Percentiles rank a stretch among this genome's conserved stretches.
Evolutionary conservation across 805 yeast species (phyloP).

Genomic region (Debaryomyces tyrocola): DNA sequence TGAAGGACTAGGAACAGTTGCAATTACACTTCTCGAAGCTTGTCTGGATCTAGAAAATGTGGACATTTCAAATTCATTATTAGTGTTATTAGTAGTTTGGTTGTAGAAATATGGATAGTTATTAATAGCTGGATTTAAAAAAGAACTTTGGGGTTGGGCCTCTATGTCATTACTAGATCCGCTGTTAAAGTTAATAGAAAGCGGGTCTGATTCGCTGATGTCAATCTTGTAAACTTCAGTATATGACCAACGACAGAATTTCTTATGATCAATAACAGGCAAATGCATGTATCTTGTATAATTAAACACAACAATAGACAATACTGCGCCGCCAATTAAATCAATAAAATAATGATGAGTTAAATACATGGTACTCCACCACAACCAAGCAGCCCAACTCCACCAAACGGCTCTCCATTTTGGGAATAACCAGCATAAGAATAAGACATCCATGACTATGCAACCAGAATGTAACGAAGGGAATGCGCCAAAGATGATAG

Average conservation of each 20-base stretch:
- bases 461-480: constrained; percentile 89
- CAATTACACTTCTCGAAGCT: constrained; percentile 19
- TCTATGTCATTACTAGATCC: constrained; percentile 7
- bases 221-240: constrained; percentile 29
- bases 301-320: constrained; percentile 69
- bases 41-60: constrained; percentile 28
- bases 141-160: background rate
- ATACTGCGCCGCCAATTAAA: constrained; percentile 88
- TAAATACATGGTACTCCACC: constrained; percentile 98
- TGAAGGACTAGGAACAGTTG: constrained; percentile 9
- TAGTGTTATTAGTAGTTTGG: constrained; percentile 4
- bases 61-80: constrained; percentile 21
- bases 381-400: constrained; percentile 84
- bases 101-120: constrained; percentile 2
- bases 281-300: constrained; percentile 66
- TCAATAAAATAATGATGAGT: constrained; percentile 97
- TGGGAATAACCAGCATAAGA: constrained; percentile 83
- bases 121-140: constrained; percentile 1
- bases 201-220: constrained; percentile 31
- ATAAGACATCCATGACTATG: constrained; percentile 90
- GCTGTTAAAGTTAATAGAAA: constrained; percentile 12
- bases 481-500: constrained; percentile 91
- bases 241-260: constrained; percentile 74
- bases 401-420: constrained; percentile 61
- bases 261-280: constrained; percentile 55